Evolutionary conservation across 495 filamentous ascomycete species (phyloP).

Genomic region (Talaromyces adpressus): DNA sequence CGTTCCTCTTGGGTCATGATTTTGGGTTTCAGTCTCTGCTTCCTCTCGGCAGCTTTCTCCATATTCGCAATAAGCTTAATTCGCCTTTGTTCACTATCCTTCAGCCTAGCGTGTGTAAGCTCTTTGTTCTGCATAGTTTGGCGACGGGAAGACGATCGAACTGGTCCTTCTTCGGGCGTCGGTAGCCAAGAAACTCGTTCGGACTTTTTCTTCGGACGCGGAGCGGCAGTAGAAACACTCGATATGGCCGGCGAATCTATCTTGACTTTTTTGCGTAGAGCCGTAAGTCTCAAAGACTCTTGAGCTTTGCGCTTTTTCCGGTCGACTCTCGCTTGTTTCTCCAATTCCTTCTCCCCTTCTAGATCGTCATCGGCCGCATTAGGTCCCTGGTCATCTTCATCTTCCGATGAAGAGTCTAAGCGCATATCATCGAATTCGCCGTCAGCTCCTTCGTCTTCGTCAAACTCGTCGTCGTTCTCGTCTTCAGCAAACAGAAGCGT

Average conservation of each 20-base stretch:
- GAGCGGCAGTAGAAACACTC: conserved; percentile 30
- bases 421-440: conserved; percentile 66
- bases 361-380: conserved; percentile 50
- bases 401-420: conserved; percentile 77
- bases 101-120: conserved; percentile 71
- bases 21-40: conserved; percentile 66
- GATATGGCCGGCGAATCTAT: conserved; percentile 52
- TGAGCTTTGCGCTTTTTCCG: conserved; percentile 71
- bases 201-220: conserved; percentile 84
- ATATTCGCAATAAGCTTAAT: conserved; percentile 73
- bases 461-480: conserved; percentile 78
- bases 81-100: conserved; percentile 74
- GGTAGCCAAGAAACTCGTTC: conserved; percentile 88
- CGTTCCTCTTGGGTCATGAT: conserved; percentile 87
- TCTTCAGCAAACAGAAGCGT: conserved; percentile 80
- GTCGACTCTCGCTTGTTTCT: conserved; percentile 47
- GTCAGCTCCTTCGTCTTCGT: conserved; percentile 58
- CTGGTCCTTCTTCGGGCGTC: conserved; percentile 68
- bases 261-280: conserved; percentile 54
- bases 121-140: conserved; percentile 83
- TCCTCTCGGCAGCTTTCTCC: conserved; percentile 77
- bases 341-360: conserved; percentile 59
- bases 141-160: conserved; percentile 71
- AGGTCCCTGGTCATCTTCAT: conserved; percentile 65
- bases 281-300: conserved; percentile 44